Percentiles rank a stretch among this genome's conserved stretches.
Evolutionary conservation across 2,329 filamentous ascomycete genomes (phyloP).

Genomic region (Clonostachys rosea): DNA sequence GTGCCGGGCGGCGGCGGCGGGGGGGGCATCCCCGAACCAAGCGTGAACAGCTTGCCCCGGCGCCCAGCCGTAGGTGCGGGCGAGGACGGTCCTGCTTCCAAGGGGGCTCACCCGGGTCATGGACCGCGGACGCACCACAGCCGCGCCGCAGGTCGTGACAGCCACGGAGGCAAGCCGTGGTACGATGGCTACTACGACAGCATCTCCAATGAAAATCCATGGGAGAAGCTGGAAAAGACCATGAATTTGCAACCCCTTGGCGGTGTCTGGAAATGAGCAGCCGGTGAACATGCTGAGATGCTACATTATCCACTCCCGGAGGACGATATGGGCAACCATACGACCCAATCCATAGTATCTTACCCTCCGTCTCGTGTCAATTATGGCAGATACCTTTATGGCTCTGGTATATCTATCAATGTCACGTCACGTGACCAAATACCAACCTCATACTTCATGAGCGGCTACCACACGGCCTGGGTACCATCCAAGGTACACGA

Average conservation of each 20-base stretch:
- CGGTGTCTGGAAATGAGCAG: constrained; percentile 17
- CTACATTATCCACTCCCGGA: no score
- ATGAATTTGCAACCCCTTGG: constrained; percentile 36
- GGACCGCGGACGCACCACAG: neutral
- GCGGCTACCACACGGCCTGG: no score
- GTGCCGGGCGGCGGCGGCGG: neutral
- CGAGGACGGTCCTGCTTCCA: no score
- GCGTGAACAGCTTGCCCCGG: constrained; percentile 17
- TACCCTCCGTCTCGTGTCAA: no score
- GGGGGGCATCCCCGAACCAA: neutral
- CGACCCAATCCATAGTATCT: no score
- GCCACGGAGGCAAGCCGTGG: constrained; percentile 33
- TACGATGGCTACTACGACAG: constrained; percentile 67
- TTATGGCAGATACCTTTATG: no score
- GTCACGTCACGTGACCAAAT: no score
- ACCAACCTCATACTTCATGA: no score
- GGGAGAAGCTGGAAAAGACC: constrained; percentile 51
- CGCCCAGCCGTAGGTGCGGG: constrained; percentile 15
- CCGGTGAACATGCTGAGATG: no score
- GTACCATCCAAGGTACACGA: no score
- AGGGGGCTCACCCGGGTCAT: neutral
- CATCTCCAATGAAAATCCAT: constrained; percentile 68
- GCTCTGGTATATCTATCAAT: no score
- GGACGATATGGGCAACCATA: no score
- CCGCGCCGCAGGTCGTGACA: neutral